A percentile compares a stretch with the other conserved stretches of the same genome.
Conservation (phyloP, 306 rosid genomes). For the Canavalia ensiformis region DNA sequence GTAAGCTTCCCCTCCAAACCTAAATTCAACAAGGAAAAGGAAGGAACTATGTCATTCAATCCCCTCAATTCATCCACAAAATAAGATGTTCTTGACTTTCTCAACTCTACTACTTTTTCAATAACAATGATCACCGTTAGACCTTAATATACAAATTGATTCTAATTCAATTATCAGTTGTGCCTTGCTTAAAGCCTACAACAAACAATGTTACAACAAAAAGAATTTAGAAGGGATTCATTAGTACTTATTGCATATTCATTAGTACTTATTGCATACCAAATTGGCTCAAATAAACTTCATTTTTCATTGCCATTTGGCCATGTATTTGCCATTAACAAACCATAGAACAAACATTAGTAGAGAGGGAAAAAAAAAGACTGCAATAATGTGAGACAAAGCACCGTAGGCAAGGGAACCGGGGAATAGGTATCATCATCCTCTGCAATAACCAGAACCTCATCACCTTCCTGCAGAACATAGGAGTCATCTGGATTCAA, state of each 20-base stretch:
- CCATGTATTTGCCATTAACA: slow-evolving; percentile 39
- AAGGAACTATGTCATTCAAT: slow-evolving; percentile 54
- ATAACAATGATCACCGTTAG: slow-evolving; percentile 58
- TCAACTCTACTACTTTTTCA: slow-evolving; percentile 59
- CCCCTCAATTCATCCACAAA: slow-evolving; percentile 67
- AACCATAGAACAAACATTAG: slow-evolving; percentile 35
- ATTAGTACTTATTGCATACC: not conserved
- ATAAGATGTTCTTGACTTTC: slow-evolving; percentile 46
- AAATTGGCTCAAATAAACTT: slow-evolving; percentile 25
- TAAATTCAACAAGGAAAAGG: slow-evolving; percentile 64
- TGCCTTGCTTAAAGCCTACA: slow-evolving; percentile 42
- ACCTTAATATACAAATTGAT: slow-evolving; percentile 67
- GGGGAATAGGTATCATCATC: slow-evolving; percentile 93
- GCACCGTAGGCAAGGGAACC: slow-evolving; percentile 81
- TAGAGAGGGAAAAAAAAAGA: slow-evolving; percentile 24
- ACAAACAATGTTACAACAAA: slow-evolving; percentile 48
- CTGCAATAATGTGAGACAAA: slow-evolving; percentile 49
- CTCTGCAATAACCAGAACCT: slow-evolving; percentile 90
- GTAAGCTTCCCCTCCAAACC: slow-evolving; percentile 95
- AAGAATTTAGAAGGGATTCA: not conserved
- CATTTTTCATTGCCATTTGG: slow-evolving; percentile 32
- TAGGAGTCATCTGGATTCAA: slow-evolving; percentile 88
- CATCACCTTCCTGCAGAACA: slow-evolving; percentile 87
- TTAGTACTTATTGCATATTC: not conserved
- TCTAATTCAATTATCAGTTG: slow-evolving; percentile 4